Evolutionary conservation across 345 rosid species (phyloP).

Genomic region (Populus ilicifolia): DNA sequence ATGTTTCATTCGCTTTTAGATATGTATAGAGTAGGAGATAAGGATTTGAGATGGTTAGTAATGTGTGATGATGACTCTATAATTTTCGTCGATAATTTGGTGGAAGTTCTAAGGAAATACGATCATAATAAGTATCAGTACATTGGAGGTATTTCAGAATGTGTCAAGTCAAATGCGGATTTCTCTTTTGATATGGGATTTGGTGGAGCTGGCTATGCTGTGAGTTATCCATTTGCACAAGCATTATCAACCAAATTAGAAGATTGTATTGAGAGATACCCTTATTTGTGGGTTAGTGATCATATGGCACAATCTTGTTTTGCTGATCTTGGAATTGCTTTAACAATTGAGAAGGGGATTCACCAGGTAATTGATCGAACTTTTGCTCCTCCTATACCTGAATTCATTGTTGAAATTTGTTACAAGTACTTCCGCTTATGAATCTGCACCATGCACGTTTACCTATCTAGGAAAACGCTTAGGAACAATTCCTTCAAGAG

Average conservation of each 20-base stretch:
- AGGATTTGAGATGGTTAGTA: conserved; percentile 18
- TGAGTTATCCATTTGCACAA: conserved; percentile 21
- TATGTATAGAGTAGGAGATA: conserved; percentile 14
- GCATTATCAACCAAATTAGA: conserved; percentile 7
- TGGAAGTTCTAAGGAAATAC: conserved; percentile 1
- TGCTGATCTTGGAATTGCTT: conserved; percentile 47
- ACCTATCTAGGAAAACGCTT: no score
- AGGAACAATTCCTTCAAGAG: no score
- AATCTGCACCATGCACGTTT: no score
- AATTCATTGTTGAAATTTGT: no score
- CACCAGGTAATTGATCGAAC: conserved; percentile 48
- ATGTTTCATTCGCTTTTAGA: conserved; percentile 20
- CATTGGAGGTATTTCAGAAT: conserved; percentile 18
- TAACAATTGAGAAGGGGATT: conserved; percentile 43
- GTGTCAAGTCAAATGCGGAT: conserved; percentile 14
- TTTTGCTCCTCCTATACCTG: background rate
- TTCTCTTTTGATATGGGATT: conserved; percentile 26
- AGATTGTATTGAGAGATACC: conserved; percentile 20
- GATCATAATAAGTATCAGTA: conserved; percentile 20
- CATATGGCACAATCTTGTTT: conserved; percentile 38
- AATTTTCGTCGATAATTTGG: conserved; percentile 13
- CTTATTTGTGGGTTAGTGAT: conserved; percentile 7
- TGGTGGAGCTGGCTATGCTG: conserved; percentile 24
- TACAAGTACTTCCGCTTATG: no score
- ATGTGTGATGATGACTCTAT: conserved; percentile 24